phyloP scores from a whole-genome alignment of 2,329 filamentous ascomycete species.

The Aureobasidium melanogenum region DNA sequence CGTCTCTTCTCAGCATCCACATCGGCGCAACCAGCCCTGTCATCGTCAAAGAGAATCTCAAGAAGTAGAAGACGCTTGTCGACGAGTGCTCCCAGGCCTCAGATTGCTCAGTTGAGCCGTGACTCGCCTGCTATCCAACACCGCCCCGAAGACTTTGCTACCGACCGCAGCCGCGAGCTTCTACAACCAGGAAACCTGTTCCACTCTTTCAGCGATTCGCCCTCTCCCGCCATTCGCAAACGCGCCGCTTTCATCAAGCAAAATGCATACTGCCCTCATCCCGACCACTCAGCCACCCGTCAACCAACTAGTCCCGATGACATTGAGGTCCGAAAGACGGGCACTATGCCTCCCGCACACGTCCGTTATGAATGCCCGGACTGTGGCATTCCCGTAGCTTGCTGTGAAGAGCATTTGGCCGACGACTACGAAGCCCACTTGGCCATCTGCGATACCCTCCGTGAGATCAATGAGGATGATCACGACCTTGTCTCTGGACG shows the following conservation, averaged over 20 bases:
- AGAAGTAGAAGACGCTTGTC: conserved; percentile 6
- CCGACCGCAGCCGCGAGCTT: conserved; percentile 28
- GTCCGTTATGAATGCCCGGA: conserved; percentile 93
- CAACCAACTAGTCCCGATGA: conserved; percentile 56
- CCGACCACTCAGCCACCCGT: conserved; percentile 70
- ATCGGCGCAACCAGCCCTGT: conserved; percentile 3
- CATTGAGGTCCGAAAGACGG: conserved; percentile 53
- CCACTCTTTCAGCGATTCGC: conserved; percentile 83
- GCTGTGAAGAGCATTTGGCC: conserved; percentile 89
- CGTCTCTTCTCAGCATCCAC: conserved; percentile 6
- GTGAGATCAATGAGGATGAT: conserved; percentile 95
- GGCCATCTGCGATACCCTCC: conserved; percentile 81
- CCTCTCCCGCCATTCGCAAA: conserved; percentile 76
- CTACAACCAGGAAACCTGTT: conserved; percentile 77
- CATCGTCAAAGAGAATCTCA: background rate
- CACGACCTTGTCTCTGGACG: conserved; percentile 87
- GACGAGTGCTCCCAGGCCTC: background rate
- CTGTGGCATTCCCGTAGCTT: conserved; percentile 89
- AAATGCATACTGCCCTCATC: conserved; percentile 89
- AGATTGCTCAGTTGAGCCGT: conserved; percentile 4
- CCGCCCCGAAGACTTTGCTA: background rate
- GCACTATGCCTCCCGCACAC: conserved; percentile 60
- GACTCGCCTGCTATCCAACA: background rate
- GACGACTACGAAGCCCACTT: conserved; percentile 91
- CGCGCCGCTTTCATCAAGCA: conserved; percentile 87